phyloP scores from a whole-genome alignment of 116 monocot genomes.

The Thalassia testudinum region DNA sequence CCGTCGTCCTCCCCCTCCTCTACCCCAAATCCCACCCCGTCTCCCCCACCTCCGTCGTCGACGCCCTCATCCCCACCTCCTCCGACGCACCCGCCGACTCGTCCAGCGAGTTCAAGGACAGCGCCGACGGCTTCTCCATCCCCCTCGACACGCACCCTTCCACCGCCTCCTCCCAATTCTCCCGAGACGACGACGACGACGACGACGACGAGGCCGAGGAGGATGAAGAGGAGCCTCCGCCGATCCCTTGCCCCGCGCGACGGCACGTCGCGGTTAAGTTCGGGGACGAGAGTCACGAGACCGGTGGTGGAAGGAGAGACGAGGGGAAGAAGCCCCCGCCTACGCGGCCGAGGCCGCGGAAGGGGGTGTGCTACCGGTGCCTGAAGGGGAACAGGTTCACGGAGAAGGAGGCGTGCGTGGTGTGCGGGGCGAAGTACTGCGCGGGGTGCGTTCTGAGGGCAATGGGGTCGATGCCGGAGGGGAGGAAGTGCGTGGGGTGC shows the following conservation, averaged over 20 bases:
- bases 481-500: slow-evolving; percentile 73
- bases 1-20: slow-evolving; percentile 45
- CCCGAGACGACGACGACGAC: slow-evolving; percentile 1
- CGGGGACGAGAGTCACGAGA: background rate
- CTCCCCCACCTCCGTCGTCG: slow-evolving; percentile 74
- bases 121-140: slow-evolving; percentile 1
- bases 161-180: background rate
- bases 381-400: slow-evolving; percentile 49
- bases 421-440: slow-evolving; percentile 75
- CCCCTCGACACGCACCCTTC: background rate
- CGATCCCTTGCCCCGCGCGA: background rate
- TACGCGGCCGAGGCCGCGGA: slow-evolving; percentile 8
- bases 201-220: background rate
- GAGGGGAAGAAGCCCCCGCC: background rate
- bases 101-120: slow-evolving; percentile 25
- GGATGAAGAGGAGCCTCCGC: background rate
- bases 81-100: slow-evolving; percentile 12
- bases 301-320: background rate
- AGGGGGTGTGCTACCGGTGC: slow-evolving; percentile 56
- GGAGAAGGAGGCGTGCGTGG: slow-evolving; percentile 74
- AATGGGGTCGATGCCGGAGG: slow-evolving; percentile 99
- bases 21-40: slow-evolving; percentile 6
- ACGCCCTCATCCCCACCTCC: slow-evolving; percentile 4
- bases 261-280: background rate
- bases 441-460: slow-evolving; percentile 41